Percentiles rank a stretch among this genome's conserved stretches.
Conservation (phyloP, 202 grass and related monocot species). For the Panicum virgatum region DNA sequence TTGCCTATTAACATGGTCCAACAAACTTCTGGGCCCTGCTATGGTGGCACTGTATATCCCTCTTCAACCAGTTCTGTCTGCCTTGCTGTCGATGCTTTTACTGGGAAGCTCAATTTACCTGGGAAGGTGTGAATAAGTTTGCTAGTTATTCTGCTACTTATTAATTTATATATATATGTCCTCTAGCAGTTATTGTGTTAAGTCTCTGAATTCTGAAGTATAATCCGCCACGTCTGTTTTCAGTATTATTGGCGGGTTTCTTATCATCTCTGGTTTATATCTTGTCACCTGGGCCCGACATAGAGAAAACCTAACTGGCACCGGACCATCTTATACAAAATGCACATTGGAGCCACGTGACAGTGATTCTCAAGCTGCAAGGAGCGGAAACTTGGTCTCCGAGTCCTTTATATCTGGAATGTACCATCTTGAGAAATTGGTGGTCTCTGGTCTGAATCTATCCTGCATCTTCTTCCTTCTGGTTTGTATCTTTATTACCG, state of each 20-base stretch:
- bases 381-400: constrained; percentile 48
- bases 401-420: constrained; percentile 50
- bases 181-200: not conserved
- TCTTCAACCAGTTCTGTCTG: constrained; percentile 73
- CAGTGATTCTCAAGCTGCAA: constrained; percentile 42
- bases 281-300: constrained; percentile 70
- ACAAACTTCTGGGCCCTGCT: constrained; percentile 85
- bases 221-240: constrained; percentile 43
- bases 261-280: constrained; percentile 76
- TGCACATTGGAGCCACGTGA: constrained; percentile 35
- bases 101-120: constrained; percentile 82
- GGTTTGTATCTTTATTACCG: constrained; percentile 4
- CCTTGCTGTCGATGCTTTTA: constrained; percentile 69
- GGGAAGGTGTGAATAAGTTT: constrained; percentile 62
- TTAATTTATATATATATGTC: not conserved
- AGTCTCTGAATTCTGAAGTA: constrained; percentile 19
- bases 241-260: constrained; percentile 69
- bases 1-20: constrained; percentile 82
- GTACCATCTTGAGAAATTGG: constrained; percentile 45
- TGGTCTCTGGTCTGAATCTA: not conserved
- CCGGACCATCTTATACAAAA: constrained; percentile 45
- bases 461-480: not conserved
- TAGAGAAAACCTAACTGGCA: constrained; percentile 46
- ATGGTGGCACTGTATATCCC: constrained; percentile 82
- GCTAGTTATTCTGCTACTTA: constrained; percentile 1